phyloP scores from a whole-genome alignment of 169 alveolate genomes.

The Plasmodium reichenowi region DNA sequence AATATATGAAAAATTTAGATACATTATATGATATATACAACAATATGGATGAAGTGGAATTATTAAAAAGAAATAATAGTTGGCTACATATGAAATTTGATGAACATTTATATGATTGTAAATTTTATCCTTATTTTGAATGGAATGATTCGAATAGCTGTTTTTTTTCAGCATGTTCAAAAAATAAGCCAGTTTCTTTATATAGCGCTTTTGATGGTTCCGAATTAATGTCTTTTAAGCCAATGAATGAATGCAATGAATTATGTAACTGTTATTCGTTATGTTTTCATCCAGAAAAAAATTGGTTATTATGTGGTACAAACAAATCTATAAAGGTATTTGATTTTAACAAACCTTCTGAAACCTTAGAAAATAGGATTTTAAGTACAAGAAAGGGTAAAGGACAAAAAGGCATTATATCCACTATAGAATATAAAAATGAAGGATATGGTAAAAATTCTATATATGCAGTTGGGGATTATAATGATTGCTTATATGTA shows the following conservation, averaged over 20 bases:
- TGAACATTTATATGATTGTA: constrained; percentile 64
- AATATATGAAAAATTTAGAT: not conserved
- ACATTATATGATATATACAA: constrained; percentile 6
- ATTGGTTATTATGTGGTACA: constrained; percentile 70
- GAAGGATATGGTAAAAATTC: constrained; percentile 54
- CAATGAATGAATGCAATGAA: constrained; percentile 22
- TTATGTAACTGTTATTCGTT: constrained; percentile 52
- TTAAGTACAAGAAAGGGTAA: constrained; percentile 65
- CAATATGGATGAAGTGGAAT: constrained; percentile 6
- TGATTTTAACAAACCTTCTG: constrained; percentile 50
- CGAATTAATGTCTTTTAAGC: constrained; percentile 25
- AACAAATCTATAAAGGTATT: constrained; percentile 44
- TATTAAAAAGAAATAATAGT: constrained; percentile 9
- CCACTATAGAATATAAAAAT: constrained; percentile 51
- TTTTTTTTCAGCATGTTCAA: constrained; percentile 37
- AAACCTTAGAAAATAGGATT: constrained; percentile 55
- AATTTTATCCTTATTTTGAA: constrained; percentile 68
- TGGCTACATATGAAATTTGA: constrained; percentile 28
- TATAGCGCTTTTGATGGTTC: constrained; percentile 75
- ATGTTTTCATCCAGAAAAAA: constrained; percentile 67
- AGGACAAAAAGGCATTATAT: constrained; percentile 71
- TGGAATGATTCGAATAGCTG: constrained; percentile 53
- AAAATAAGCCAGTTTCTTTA: constrained; percentile 29
- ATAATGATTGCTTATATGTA: constrained; percentile 47
- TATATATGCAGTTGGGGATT: constrained; percentile 63